Conservation (phyloP, 2,329 filamentous ascomycete species). For the Corynespora cassiicola region DNA sequence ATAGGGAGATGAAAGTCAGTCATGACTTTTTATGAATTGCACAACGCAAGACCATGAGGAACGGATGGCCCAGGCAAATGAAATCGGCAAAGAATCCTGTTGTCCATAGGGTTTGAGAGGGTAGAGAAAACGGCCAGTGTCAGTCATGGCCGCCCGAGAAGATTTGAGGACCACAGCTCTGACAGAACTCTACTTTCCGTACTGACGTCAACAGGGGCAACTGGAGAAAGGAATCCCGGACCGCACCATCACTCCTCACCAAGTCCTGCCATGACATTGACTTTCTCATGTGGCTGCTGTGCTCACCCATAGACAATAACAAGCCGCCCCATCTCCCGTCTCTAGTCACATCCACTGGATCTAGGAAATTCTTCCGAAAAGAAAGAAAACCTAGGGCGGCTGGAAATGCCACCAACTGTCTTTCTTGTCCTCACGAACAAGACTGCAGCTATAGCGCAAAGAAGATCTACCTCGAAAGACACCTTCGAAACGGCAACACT, state of each 20-base stretch:
- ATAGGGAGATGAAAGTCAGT: conserved; percentile 8
- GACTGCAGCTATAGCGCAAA: conserved; percentile 86
- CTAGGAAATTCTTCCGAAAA: conserved; percentile 78
- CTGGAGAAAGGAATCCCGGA: conserved; percentile 81
- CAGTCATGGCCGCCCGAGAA: background rate
- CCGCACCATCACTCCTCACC: conserved; percentile 83
- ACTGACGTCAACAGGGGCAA: conserved; percentile 78
- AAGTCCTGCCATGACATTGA: conserved; percentile 98
- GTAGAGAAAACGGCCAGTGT: background rate
- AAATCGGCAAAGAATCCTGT: no score
- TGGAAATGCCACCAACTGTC: conserved; percentile 82
- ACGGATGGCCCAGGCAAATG: no score
- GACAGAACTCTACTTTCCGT: no score
- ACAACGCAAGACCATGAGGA: no score
- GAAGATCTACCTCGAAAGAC: conserved; percentile 77
- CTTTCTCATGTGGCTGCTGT: conserved; percentile 88
- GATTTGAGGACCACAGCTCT: no score
- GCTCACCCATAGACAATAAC: conserved; percentile 65
- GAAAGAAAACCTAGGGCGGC: conserved; percentile 78
- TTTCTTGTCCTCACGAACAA: conserved; percentile 75
- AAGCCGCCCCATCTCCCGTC: conserved; percentile 73
- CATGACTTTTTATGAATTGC: no score
- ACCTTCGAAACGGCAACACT: conserved; percentile 70
- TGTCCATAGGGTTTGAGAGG: no score
- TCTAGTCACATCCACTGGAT: conserved; percentile 76